A percentile compares a stretch with the other conserved stretches of the same genome.
These are phyloP conservation scores for Cercospora sesami DNA, from an alignment of 2,329 filamentous ascomycete species.

Conservation along the genomic window DNA sequence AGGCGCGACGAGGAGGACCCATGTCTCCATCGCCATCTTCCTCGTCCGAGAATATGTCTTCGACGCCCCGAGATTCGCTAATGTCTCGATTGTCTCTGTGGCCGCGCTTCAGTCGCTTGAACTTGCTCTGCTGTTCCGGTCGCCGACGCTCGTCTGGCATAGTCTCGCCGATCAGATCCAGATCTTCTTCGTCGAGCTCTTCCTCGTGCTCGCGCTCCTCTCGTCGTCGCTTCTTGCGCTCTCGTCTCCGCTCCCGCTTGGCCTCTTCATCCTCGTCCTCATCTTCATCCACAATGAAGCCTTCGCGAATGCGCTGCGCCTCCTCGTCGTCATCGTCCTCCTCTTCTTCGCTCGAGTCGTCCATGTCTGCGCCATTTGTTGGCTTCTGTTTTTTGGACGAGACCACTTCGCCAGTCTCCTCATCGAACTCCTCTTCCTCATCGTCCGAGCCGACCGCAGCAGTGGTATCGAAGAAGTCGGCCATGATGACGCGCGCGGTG, in stretches of 20 bases:
- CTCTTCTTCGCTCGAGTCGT: constrained; percentile 90
- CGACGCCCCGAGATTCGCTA: constrained; percentile 69
- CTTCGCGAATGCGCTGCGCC: constrained; percentile 74
- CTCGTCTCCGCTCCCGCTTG: constrained; percentile 57
- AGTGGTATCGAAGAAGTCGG: constrained; percentile 69
- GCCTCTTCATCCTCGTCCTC: constrained; percentile 77
- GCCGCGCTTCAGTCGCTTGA: constrained; percentile 94
- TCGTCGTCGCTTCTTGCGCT: constrained; percentile 72
- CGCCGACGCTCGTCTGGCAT: constrained; percentile 68
- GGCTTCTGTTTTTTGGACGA: constrained; percentile 36
- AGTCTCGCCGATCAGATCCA: constrained; percentile 88
- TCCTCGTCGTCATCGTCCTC: constrained; percentile 86
- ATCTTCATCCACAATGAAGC: constrained; percentile 93
- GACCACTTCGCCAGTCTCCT: constrained; percentile 65
- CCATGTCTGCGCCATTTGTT: constrained; percentile 51
- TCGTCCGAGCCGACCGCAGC: constrained; percentile 85
- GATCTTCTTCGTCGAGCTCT: constrained; percentile 85
- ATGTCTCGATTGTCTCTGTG: constrained; percentile 69
- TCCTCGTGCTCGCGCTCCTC: constrained; percentile 84
- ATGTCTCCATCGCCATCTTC: constrained; percentile 65
- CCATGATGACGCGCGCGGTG: constrained; percentile 19
- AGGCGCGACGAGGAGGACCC: constrained; percentile 44
- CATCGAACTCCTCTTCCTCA: constrained; percentile 79
- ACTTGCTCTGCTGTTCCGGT: constrained; percentile 71
- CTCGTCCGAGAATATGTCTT: constrained; percentile 94